A percentile compares a stretch with the other conserved stretches of the same genome.
Evolutionary conservation across 1,139 yeast species (phyloP).

Genomic region (Nakaseomyces uthaithaninus): DNA sequence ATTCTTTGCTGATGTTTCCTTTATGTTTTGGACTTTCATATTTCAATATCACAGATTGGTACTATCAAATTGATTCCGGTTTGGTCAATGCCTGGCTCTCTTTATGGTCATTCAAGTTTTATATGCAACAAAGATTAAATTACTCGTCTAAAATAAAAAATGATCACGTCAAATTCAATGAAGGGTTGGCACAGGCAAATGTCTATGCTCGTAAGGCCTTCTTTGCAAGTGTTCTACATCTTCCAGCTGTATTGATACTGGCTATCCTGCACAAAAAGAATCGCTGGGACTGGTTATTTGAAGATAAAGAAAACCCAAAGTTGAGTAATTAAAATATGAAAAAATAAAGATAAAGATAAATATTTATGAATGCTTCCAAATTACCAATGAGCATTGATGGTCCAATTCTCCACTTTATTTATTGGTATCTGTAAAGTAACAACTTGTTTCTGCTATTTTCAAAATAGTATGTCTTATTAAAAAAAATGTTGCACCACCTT

Average conservation of each 20-base stretch:
- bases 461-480: too few species aligned
- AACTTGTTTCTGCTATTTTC: too few species aligned
- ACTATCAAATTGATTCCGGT: conserved; percentile 71
- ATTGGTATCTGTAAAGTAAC: too few species aligned
- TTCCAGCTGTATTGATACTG: conserved; percentile 79
- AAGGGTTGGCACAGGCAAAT: conserved; percentile 52
- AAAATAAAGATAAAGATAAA: too few species aligned
- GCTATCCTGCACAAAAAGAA: conserved; percentile 95
- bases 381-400: too few species aligned
- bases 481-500: too few species aligned
- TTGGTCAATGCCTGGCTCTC: conserved; percentile 80
- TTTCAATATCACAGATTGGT: conserved; percentile 75
- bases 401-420: too few species aligned
- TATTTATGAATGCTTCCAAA: too few species aligned
- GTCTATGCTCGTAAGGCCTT: conserved; percentile 73
- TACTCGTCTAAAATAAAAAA: conserved; percentile 35
- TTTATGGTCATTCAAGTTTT: conserved; percentile 70
- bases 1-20: conserved; percentile 86
- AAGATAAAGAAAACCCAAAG: conserved; percentile 17
- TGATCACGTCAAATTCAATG: conserved; percentile 39
- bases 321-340: not conserved
- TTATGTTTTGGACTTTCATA: conserved; percentile 77
- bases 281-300: conserved; percentile 75
- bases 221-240: conserved; percentile 92
- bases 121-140: conserved; percentile 64